Evolutionary conservation across 2,329 filamentous ascomycete genomes (phyloP).

Genomic region (Parastagonospora avenae): DNA sequence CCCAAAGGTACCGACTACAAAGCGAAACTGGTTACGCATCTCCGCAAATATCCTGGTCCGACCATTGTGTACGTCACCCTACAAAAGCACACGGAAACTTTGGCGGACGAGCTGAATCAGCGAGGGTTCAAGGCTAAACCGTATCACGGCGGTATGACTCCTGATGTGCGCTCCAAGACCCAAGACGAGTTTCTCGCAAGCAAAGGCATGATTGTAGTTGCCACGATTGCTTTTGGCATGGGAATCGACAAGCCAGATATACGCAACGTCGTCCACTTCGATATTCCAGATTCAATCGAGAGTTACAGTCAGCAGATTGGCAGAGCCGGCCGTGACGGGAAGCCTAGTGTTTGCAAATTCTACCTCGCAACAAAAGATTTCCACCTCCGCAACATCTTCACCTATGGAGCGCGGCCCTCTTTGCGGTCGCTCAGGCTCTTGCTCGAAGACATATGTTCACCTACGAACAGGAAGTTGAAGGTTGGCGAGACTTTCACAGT

Average conservation of each 20-base stretch:
- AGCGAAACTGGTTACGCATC: slow-evolving; percentile 68
- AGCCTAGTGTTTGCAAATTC: slow-evolving; percentile 64
- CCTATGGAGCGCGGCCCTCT: slow-evolving; percentile 64
- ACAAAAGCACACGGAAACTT: slow-evolving; percentile 60
- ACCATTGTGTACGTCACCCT: slow-evolving; percentile 67
- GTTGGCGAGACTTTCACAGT: slow-evolving; percentile 55
- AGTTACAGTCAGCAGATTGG: slow-evolving; percentile 98
- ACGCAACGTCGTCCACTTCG: slow-evolving; percentile 91
- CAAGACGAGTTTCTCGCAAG: slow-evolving; percentile 84
- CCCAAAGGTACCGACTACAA: slow-evolving; percentile 69
- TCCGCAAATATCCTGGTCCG: slow-evolving; percentile 58
- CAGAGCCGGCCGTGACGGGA: slow-evolving; percentile 86
- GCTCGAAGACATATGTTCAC: slow-evolving; percentile 58
- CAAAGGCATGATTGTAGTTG: slow-evolving; percentile 82
- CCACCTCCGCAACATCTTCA: slow-evolving; percentile 64
- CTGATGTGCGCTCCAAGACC: slow-evolving; percentile 68
- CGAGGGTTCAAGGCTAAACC: slow-evolving; percentile 73
- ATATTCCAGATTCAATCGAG: slow-evolving; percentile 89
- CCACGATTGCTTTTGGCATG: slow-evolving; percentile 98
- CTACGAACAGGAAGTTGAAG: slow-evolving; percentile 31
- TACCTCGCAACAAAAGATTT: slow-evolving; percentile 64
- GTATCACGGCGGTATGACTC: slow-evolving; percentile 80
- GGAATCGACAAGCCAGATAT: slow-evolving; percentile 97
- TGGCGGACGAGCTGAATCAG: slow-evolving; percentile 70
- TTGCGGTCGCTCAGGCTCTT: slow-evolving; percentile 54